Evolutionary conservation across 345 rosid species (phyloP).

Genomic region (Salix caprea): DNA sequence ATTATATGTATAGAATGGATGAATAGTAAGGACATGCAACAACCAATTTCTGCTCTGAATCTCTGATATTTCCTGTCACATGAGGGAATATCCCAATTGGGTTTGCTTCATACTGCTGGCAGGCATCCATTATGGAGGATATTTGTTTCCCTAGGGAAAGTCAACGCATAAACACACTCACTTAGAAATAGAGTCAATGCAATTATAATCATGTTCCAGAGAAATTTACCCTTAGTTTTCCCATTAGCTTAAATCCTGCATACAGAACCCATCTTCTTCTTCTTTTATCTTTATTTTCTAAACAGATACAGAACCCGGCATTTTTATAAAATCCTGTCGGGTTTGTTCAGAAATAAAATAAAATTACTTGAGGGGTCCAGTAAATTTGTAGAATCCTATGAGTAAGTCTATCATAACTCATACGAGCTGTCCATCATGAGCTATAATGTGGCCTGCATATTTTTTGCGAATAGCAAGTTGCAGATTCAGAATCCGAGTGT

Average conservation of each 20-base stretch:
- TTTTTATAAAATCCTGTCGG: neutral
- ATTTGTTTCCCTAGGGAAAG: neutral
- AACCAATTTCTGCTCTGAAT: neutral
- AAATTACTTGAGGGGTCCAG: constrained; percentile 5
- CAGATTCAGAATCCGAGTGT: neutral
- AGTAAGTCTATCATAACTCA: neutral
- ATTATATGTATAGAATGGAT: too few relatives aligned
- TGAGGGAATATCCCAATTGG: neutral
- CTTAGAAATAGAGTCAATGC: neutral
- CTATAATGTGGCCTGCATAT: neutral
- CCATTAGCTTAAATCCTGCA: neutral
- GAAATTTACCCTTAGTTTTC: neutral
- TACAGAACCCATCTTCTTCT: neutral
- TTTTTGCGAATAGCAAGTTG: neutral
- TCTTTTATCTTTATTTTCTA: neutral
- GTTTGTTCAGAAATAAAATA: neutral
- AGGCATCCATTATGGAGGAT: neutral
- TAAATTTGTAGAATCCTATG: constrained; percentile 4
- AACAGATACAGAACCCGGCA: neutral
- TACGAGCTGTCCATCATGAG: neutral
- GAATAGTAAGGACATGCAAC: too few relatives aligned
- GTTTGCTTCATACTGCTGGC: neutral
- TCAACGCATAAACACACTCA: neutral
- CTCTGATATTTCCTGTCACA: neutral
- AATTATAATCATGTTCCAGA: neutral